Evolutionary conservation across 78 protist species (phyloP).

Genomic region (Isochrysis galbana): DNA sequence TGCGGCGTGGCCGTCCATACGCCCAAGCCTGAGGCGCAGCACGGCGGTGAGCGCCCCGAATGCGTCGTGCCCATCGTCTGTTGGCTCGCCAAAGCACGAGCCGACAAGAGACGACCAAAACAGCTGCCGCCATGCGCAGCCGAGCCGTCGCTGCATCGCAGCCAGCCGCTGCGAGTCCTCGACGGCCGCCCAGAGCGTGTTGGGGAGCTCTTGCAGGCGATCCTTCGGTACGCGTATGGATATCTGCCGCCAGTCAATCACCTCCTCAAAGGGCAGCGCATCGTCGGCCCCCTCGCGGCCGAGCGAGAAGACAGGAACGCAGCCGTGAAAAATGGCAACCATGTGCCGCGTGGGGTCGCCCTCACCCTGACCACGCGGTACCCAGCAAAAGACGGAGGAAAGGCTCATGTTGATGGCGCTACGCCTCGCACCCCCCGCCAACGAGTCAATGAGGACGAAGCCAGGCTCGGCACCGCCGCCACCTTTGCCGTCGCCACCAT

Average conservation of each 20-base stretch:
- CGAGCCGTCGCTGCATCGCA: neutral
- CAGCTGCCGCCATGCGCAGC: neutral
- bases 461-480: neutral
- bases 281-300: neutral
- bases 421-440: neutral
- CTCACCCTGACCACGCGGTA: neutral
- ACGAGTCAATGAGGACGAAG: neutral
- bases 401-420: conserved; percentile 9
- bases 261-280: conserved; percentile 1
- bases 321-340: neutral
- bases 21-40: neutral
- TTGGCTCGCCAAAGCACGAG: conserved; percentile 7
- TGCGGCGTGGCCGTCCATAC: too few species aligned
- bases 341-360: conserved; percentile 21
- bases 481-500: neutral
- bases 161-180: neutral
- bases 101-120: neutral
- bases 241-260: neutral
- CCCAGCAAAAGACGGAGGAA: neutral
- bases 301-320: neutral
- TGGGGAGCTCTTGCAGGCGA: neutral
- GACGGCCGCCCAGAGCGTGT: neutral
- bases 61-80: neutral
- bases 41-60: neutral
- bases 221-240: neutral